Evolutionary conservation across 495 filamentous ascomycete species (phyloP).

Genomic region (Rusavskia elegans): DNA sequence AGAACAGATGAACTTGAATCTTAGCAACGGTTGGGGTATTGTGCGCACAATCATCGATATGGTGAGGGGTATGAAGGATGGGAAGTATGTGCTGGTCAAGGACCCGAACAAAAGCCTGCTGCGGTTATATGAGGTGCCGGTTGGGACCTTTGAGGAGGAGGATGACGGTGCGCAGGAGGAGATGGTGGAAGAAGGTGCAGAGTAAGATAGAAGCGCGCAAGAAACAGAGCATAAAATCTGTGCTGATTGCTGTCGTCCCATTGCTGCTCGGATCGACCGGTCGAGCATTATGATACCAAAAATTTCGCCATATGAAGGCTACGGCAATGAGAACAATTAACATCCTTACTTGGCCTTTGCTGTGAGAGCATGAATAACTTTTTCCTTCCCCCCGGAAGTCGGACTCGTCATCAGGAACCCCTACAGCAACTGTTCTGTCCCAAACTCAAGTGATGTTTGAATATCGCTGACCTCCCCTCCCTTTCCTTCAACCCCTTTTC

Average conservation of each 20-base stretch:
- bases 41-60: conserved; percentile 95
- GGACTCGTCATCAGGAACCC: background rate
- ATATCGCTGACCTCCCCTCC: background rate
- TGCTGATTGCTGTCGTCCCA: background rate
- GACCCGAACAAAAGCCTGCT: conserved; percentile 93
- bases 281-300: no score
- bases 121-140: conserved; percentile 80
- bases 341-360: no score
- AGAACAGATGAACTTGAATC: conserved; percentile 90
- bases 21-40: conserved; percentile 97
- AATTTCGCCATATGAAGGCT: no score
- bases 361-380: no score
- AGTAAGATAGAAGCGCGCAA: conserved; percentile 13
- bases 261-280: no score
- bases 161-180: conserved; percentile 33
- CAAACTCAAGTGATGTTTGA: background rate
- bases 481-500: conserved; percentile 22
- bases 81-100: conserved; percentile 57
- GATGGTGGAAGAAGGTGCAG: conserved; percentile 28
- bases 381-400: no score
- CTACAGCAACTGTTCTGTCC: background rate
- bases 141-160: conserved; percentile 72
- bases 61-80: conserved; percentile 35
- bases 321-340: no score
- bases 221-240: background rate